phyloP scores from a whole-genome alignment of 805 yeast genomes.

The Myxozyma sirexii region DNA sequence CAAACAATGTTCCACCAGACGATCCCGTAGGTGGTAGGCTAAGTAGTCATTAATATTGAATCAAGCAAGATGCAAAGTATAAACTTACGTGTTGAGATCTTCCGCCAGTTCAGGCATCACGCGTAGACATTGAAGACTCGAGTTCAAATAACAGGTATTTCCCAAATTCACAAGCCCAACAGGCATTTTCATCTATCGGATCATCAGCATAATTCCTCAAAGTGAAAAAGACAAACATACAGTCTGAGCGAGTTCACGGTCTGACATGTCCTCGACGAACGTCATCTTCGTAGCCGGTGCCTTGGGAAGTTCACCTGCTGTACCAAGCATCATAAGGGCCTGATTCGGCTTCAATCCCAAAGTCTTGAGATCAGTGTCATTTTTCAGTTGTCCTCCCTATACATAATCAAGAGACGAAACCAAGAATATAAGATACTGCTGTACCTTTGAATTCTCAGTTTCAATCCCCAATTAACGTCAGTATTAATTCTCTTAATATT shows the following conservation, averaged over 20 bases:
- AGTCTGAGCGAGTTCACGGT: constrained; percentile 45
- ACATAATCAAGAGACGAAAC: no score
- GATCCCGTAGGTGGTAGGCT: neutral
- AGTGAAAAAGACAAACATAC: constrained; percentile 38
- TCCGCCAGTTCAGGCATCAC: constrained; percentile 54
- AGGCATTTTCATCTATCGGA: constrained; percentile 45
- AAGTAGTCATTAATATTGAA: no score
- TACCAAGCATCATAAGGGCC: constrained; percentile 85
- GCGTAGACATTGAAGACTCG: constrained; percentile 62
- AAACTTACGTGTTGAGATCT: constrained; percentile 44
- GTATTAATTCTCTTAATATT: neutral
- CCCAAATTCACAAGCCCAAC: constrained; percentile 71
- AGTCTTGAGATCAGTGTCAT: constrained; percentile 58
- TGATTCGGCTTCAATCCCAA: constrained; percentile 66
- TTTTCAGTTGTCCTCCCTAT: constrained; percentile 76
- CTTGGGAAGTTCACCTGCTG: constrained; percentile 68
- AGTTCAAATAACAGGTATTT: constrained; percentile 76
- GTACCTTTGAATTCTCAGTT: no score
- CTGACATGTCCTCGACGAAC: constrained; percentile 70
- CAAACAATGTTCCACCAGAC: neutral
- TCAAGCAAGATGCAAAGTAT: neutral
- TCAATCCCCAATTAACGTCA: no score
- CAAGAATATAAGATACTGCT: no score
- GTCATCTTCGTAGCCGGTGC: constrained; percentile 57
- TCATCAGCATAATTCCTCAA: constrained; percentile 35